Conservation (phyloP, 306 rosid genomes). For the Quercus variabilis region DNA sequence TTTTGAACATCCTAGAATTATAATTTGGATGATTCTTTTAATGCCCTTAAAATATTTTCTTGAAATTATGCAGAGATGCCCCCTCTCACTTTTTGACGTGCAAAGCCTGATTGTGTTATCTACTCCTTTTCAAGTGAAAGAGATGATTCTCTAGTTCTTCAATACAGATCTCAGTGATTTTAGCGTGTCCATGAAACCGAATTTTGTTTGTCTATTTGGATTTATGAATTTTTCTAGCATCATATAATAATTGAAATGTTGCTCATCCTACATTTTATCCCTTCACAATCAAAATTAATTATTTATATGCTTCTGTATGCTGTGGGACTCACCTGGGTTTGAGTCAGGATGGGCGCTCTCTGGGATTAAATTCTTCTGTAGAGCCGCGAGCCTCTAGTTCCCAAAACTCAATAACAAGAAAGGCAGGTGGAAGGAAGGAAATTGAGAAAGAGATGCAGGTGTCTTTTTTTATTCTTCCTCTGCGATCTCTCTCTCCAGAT, state of each 20-base stretch:
- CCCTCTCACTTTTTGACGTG: background rate
- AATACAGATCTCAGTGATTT: background rate
- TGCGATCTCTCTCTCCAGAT: conserved; percentile 12
- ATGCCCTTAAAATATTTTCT: background rate
- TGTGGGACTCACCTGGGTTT: conserved; percentile 27
- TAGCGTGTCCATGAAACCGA: background rate
- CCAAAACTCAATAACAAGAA: conserved; percentile 77
- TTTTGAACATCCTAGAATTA: background rate
- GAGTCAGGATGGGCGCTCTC: conserved; percentile 58
- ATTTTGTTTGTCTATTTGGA: background rate
- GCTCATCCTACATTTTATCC: too few species aligned
- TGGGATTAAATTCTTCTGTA: conserved; percentile 57
- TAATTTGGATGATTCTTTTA: background rate
- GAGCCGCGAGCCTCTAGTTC: conserved; percentile 43
- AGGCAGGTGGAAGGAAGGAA: conserved; percentile 90
- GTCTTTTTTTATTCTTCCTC: conserved; percentile 18
- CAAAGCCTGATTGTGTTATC: background rate
- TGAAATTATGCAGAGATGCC: background rate
- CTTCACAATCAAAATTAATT: background rate
- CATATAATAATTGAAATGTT: too few species aligned
- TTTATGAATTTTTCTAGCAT: too few species aligned
- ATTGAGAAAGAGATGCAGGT: conserved; percentile 84
- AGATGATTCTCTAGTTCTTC: background rate
- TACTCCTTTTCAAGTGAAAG: background rate
- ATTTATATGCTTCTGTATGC: background rate